Conservation (phyloP, 306 rosid genomes). For the Vigna radiata region DNA sequence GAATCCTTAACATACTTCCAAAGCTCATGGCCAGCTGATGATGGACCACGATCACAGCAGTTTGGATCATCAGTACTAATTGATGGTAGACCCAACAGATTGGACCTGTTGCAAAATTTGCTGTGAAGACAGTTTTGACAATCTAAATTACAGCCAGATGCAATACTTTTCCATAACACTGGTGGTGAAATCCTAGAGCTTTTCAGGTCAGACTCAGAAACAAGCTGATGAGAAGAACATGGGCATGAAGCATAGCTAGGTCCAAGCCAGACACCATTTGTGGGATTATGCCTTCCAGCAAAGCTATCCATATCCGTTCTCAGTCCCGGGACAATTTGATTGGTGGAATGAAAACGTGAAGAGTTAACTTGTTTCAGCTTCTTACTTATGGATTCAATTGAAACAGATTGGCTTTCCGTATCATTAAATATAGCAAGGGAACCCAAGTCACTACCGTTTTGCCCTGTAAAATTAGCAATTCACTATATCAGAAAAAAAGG, state of each 20-base stretch:
- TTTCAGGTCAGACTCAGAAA: slow-evolving; percentile 35
- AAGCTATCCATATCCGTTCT: slow-evolving; percentile 35
- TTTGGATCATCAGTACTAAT: slow-evolving; percentile 39
- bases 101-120: slow-evolving; percentile 43
- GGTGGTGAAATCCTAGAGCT: slow-evolving; percentile 48
- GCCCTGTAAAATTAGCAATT: slow-evolving; percentile 46
- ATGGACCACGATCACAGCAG: slow-evolving; percentile 10
- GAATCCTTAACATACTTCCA: slow-evolving; percentile 37
- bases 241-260: slow-evolving; percentile 38
- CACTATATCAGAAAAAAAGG: slow-evolving; percentile 7
- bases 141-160: slow-evolving; percentile 36
- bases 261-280: slow-evolving; percentile 43
- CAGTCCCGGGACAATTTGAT: slow-evolving; percentile 42
- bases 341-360: slow-evolving; percentile 31
- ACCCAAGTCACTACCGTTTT: slow-evolving; percentile 37
- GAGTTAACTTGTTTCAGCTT: slow-evolving; percentile 46
- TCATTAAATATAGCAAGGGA: slow-evolving; percentile 33
- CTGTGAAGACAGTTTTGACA: slow-evolving; percentile 35
- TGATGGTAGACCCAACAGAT: slow-evolving; percentile 32
- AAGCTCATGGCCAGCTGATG: slow-evolving; percentile 43
- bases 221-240: slow-evolving; percentile 38
- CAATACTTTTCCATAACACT: slow-evolving; percentile 34
- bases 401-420: slow-evolving; percentile 30
- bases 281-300: slow-evolving; percentile 39
- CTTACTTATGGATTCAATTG: slow-evolving; percentile 24